Conservation (phyloP, 306 rosid genomes). For the Dalbergia cochinchinensis region DNA sequence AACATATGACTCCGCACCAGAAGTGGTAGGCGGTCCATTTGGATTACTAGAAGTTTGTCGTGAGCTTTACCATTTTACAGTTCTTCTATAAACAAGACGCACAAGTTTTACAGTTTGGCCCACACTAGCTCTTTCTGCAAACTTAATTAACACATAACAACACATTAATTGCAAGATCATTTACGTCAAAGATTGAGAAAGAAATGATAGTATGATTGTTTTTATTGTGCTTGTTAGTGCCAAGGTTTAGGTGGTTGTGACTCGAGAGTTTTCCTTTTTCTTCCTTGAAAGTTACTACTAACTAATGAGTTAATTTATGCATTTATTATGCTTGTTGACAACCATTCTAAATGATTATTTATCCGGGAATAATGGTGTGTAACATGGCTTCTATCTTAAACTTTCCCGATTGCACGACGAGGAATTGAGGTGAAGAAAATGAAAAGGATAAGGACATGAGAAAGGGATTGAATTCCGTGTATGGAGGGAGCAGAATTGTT, state of each 20-base stretch:
- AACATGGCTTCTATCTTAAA: neutral
- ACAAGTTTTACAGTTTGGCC: neutral
- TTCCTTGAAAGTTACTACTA: no score
- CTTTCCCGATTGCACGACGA: neutral
- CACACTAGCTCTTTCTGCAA: neutral
- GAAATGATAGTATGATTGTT: neutral
- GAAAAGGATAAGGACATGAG: neutral
- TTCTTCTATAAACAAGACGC: neutral
- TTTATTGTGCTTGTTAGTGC: neutral
- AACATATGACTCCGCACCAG: no score
- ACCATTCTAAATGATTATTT: no score
- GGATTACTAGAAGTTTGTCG: neutral
- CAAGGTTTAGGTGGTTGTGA: no score
- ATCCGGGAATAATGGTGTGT: neutral
- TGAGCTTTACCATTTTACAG: neutral
- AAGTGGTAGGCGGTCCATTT: neutral
- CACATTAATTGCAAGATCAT: neutral
- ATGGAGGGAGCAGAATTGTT: neutral
- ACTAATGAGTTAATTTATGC: no score
- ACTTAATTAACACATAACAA: neutral
- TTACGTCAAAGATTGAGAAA: neutral
- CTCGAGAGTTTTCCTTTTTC: no score
- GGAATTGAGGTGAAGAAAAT: neutral
- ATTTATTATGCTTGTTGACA: no score
- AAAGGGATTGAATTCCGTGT: neutral